Base-by-base conservation (phyloP, 345 rosid genomes). In the Cardamine resedifolia region DNA sequence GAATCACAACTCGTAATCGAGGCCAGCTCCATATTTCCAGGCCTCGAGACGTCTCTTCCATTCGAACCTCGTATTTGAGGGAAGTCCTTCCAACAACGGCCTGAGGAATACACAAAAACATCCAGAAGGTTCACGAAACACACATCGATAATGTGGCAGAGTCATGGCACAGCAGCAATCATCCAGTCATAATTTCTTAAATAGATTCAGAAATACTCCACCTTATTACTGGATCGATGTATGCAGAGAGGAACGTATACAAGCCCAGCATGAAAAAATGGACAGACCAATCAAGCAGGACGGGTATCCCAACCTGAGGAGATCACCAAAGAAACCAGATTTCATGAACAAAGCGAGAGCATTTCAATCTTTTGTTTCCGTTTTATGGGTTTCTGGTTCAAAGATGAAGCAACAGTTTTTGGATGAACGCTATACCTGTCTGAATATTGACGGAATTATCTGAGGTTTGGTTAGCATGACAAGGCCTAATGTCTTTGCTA, bases 401-500 rank as follows among this genome's bases (percentile, higher is more conserved):
- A 41, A 19, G 47, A 64, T 27, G 23, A 27, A 34, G 23, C 19
- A 34, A 45, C n/a, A 7, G 3, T 48, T 30, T 47, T 24, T 0
- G 7, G 51, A 43, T 44, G 8, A 23, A 66, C 0, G 27, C 15
- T 55, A 67, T 81, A 89, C 98, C 94, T 94, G 97, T 75, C 66
- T 85, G 81, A 94, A 82, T 79, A 90, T 90, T 20, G 92, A 78
- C 12, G 97, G 96, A 79, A 94, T 73, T 19, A 89, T 87, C 78
- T 83, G 94, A 65, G 98, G 98, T 81, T 91, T 88, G 50, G 85
- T 84, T 16, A 87, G 47, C 94, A 90, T 86, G 71, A 93, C 98
- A 67, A 90, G 90, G 74, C 98, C 98, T 78, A 90, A 83, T 64
- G 98, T 94, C 86, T 86, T 90, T 52, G 95, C 76, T 65, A 94